phyloP scores from a whole-genome alignment of 768 basidiomycete genomes.

The Boletus rufocinnamomeus region DNA sequence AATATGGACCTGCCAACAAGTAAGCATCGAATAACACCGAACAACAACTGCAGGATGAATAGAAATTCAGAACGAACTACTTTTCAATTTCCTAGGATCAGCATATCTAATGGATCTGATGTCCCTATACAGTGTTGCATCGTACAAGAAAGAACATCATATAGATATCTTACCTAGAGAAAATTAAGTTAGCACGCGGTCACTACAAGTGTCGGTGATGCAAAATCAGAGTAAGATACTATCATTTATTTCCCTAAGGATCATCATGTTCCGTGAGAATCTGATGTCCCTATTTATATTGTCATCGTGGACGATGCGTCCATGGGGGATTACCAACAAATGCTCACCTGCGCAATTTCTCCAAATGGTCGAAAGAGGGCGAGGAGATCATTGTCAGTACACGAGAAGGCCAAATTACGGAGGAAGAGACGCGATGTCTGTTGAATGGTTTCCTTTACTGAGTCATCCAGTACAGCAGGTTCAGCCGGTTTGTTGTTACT shows the following conservation, averaged over 20 bases:
- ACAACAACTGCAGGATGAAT: not conserved
- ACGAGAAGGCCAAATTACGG: constrained; percentile 92
- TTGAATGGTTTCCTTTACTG: constrained; percentile 53
- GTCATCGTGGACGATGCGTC: constrained; percentile 37
- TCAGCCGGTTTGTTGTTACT: constrained; percentile 11
- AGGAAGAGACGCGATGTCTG: constrained; percentile 83
- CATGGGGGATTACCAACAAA: constrained; percentile 1
- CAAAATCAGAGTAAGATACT: constrained; percentile 43
- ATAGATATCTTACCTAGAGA: constrained; percentile 17
- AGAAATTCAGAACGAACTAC: constrained; percentile 47
- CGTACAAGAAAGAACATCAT: not conserved
- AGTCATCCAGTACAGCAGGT: constrained; percentile 31
- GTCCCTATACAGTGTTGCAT: constrained; percentile 44
- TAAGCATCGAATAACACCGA: constrained; percentile 1
- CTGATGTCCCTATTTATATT: constrained; percentile 51
- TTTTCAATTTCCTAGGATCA: constrained; percentile 49
- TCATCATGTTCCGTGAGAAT: constrained; percentile 41
- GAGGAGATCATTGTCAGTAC: constrained; percentile 68
- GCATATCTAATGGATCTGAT: constrained; percentile 52
- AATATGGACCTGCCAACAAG: constrained; percentile 51
- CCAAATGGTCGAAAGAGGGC: constrained; percentile 71
- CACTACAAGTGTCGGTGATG: not conserved
- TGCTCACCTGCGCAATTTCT: constrained; percentile 70
- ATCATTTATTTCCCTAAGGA: constrained; percentile 55
- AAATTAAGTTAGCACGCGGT: constrained; percentile 3